These are phyloP conservation scores for Ormosia semicastrata DNA, from an alignment of 306 rosid genomes.

Conservation along the genomic window DNA sequence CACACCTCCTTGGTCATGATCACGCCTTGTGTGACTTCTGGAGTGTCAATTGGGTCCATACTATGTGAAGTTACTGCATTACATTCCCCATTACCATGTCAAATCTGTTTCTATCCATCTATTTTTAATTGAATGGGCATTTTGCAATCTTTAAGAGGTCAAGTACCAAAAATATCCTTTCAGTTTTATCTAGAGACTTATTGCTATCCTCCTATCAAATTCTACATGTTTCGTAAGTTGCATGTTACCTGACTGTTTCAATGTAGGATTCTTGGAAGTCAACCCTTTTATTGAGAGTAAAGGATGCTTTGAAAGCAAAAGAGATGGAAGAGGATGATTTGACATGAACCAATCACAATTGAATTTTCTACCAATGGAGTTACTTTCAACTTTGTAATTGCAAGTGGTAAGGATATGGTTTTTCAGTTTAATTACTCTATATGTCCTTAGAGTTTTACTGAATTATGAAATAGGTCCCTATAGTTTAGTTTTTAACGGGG, in stretches of 20 bases:
- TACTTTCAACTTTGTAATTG: constrained; percentile 3
- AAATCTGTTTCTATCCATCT: not conserved
- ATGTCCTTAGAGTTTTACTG: too few relatives aligned
- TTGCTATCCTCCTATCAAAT: constrained; percentile 5
- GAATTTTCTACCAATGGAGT: constrained; percentile 16
- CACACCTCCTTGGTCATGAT: not conserved
- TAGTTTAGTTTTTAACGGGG: too few relatives aligned
- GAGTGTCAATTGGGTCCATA: not conserved
- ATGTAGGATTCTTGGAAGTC: constrained; percentile 58
- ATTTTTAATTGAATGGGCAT: not conserved
- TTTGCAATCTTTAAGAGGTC: not conserved
- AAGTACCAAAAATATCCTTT: not conserved
- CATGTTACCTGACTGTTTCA: not conserved
- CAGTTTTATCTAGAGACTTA: constrained; percentile 6
- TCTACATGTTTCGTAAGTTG: constrained; percentile 6
- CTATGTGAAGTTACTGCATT: not conserved
- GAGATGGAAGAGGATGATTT: constrained; percentile 58
- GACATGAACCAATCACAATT: constrained; percentile 33
- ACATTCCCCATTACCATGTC: not conserved
- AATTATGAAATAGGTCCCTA: too few relatives aligned
- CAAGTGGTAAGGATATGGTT: not conserved
- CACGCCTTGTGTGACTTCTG: not conserved
- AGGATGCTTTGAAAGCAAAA: constrained; percentile 47
- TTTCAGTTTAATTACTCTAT: not conserved
- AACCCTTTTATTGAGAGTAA: constrained; percentile 37